Evolutionary conservation across 2,329 filamentous ascomycete genomes (phyloP).

Genomic region (Pseudocercospora crystallina): DNA sequence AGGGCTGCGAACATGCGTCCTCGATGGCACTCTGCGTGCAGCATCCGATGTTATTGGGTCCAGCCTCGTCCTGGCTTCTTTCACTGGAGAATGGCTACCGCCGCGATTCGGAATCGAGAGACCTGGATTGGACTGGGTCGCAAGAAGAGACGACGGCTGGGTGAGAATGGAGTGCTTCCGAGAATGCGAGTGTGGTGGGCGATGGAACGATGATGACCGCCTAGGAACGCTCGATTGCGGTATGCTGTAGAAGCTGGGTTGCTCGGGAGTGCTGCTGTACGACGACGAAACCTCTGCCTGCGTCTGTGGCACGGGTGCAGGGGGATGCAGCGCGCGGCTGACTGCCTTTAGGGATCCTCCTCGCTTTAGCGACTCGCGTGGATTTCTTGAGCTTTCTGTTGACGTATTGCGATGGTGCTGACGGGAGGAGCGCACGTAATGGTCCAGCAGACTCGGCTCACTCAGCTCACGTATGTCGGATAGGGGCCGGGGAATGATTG

Average conservation of each 20-base stretch:
- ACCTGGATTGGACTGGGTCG: slow-evolving; percentile 16
- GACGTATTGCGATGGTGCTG: slow-evolving; percentile 28
- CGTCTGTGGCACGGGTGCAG: not conserved
- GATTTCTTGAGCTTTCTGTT: slow-evolving; percentile 29
- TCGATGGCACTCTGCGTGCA: slow-evolving; percentile 45
- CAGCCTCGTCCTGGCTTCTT: slow-evolving; percentile 41
- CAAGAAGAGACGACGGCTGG: slow-evolving; percentile 8
- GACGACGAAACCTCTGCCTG: slow-evolving; percentile 29
- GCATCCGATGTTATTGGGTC: slow-evolving; percentile 46
- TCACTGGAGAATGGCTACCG: slow-evolving; percentile 51
- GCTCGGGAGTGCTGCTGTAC: slow-evolving; percentile 38
- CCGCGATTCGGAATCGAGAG: slow-evolving; percentile 47
- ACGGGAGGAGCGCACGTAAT: slow-evolving; percentile 11
- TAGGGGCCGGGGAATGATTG: slow-evolving; percentile 42
- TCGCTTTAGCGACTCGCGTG: slow-evolving; percentile 24
- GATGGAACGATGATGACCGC: slow-evolving; percentile 44
- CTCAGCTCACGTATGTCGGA: slow-evolving; percentile 54
- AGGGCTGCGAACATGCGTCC: slow-evolving; percentile 50
- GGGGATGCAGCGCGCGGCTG: not conserved
- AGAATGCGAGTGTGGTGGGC: slow-evolving; percentile 10
- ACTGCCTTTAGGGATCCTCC: slow-evolving; percentile 22
- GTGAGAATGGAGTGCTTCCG: slow-evolving; percentile 25
- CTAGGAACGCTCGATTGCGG: slow-evolving; percentile 46
- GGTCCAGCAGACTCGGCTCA: slow-evolving; percentile 45
- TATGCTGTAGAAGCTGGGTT: slow-evolving; percentile 48